Percentiles rank a stretch among this genome's conserved stretches.
Evolutionary conservation across 495 filamentous ascomycete species (phyloP).

Genomic region (Neurospora sp.): DNA sequence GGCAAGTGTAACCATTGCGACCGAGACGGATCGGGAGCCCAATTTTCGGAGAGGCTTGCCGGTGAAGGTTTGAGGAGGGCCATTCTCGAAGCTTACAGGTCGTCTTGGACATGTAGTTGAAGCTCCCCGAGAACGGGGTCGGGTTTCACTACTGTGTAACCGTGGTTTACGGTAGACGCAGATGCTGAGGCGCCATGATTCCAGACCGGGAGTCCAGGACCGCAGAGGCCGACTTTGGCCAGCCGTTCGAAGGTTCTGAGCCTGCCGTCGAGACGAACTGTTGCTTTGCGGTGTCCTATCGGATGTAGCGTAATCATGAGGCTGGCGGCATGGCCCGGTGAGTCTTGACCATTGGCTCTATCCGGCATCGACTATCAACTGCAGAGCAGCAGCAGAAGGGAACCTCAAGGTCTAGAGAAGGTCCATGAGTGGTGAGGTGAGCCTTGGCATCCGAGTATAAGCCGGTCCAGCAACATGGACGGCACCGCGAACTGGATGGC

Average conservation of each 20-base stretch:
- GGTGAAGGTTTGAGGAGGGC: not conserved
- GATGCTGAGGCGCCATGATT: not conserved
- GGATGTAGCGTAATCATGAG: conserved; percentile 22
- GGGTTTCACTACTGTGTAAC: not conserved
- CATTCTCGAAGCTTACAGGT: not conserved
- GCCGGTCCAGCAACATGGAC: not conserved
- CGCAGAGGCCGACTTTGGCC: not conserved
- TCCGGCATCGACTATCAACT: conserved; percentile 6
- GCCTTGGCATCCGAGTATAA: not conserved
- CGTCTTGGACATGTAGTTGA: not conserved
- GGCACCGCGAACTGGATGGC: not conserved
- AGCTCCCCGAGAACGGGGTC: not conserved
- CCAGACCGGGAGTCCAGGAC: not conserved
- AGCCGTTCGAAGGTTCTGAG: not conserved
- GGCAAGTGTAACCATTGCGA: not conserved
- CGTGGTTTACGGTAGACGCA: not conserved
- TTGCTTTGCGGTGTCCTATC: conserved; percentile 14
- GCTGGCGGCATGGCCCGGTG: conserved; percentile 21
- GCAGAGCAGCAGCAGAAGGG: not conserved
- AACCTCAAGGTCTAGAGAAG: not conserved
- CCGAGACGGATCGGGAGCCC: not conserved
- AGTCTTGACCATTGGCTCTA: conserved; percentile 12
- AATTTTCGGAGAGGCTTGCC: not conserved
- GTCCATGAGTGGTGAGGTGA: not conserved
- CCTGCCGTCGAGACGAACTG: not conserved